phyloP scores from a whole-genome alignment of 257 asterid genomes.

The Petunia secreta region DNA sequence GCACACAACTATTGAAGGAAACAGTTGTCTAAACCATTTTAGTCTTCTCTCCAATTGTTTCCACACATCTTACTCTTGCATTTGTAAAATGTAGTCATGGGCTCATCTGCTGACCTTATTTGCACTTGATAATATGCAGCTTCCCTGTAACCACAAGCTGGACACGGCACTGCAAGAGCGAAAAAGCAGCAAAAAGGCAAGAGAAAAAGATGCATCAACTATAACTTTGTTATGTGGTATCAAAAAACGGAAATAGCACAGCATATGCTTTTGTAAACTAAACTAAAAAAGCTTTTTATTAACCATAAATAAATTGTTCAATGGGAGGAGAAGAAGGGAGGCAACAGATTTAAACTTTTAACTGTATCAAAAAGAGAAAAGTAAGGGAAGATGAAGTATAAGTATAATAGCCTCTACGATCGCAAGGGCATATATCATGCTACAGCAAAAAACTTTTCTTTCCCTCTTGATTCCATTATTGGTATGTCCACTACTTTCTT shows the following conservation, averaged over 20 bases:
- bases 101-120: constrained; percentile 32
- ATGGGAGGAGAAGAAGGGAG: not conserved
- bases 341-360: not conserved
- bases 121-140: constrained; percentile 30
- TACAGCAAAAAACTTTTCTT: too few species aligned
- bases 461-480: too few species aligned
- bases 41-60: constrained; percentile 28
- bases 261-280: not conserved
- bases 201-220: not conserved
- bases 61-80: constrained; percentile 28
- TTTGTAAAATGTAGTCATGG: constrained; percentile 27
- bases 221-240: not conserved
- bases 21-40: constrained; percentile 3
- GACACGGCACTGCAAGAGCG: constrained; percentile 27
- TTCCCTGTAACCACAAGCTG: constrained; percentile 26
- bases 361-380: not conserved
- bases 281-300: not conserved
- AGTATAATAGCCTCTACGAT: too few species aligned
- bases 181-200: not conserved
- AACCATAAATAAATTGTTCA: not conserved
- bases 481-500: too few species aligned
- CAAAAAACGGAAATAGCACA: not conserved
- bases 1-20: not conserved
- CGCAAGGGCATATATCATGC: too few species aligned
- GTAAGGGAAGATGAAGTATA: too few species aligned